These are phyloP conservation scores for Mortierella sp. DNA, from an alignment of 371 early-diverging fungal species.

Conservation along the genomic window DNA sequence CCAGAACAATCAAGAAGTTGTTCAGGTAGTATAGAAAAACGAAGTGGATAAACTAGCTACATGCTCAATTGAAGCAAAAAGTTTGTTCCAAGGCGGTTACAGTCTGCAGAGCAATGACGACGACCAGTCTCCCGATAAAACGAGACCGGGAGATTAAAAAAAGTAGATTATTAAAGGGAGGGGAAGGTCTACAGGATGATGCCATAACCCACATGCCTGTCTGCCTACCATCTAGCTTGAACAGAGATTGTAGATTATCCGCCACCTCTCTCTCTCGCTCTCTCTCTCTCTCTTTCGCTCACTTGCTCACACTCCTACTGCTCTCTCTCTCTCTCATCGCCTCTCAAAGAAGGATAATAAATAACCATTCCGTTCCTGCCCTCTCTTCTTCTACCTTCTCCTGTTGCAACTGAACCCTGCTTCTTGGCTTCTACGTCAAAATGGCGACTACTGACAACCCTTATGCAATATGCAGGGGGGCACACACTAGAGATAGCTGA, in stretches of 20 bases:
- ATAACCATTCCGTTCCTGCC: background rate
- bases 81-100: no score
- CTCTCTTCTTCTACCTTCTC: background rate
- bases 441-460: slow-evolving; percentile 1
- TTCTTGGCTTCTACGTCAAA: background rate
- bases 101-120: no score
- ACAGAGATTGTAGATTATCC: background rate
- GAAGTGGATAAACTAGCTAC: no score
- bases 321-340: background rate
- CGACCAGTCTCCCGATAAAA: background rate
- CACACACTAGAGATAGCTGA: background rate
- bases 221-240: background rate
- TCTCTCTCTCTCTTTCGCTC: background rate
- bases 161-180: background rate
- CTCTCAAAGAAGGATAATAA: background rate
- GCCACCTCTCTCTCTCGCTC: background rate
- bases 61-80: no score
- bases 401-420: background rate
- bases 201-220: background rate
- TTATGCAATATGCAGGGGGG: background rate
- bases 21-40: no score
- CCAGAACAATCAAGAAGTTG: no score
- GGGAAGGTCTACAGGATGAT: background rate
- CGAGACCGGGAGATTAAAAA: background rate
- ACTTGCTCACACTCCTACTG: background rate